Evolutionary conservation across 192 early-diverging fungal species (phyloP).

Genomic region (Coemansia guatemalensis): DNA sequence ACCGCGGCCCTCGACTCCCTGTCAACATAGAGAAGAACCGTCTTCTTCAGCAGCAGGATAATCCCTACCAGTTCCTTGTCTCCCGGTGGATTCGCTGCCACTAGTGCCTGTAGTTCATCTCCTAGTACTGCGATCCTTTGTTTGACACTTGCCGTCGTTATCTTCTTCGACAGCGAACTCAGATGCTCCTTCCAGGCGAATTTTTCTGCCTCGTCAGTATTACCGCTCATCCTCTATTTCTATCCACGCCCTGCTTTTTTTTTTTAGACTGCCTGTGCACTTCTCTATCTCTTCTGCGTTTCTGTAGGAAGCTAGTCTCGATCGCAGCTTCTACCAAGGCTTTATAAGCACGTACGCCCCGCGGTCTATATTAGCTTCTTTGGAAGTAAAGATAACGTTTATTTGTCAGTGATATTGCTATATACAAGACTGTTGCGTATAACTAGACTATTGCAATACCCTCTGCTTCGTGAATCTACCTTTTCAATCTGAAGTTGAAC

Average conservation of each 20-base stretch:
- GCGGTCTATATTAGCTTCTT: neutral
- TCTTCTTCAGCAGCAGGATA: slow-evolving; percentile 57
- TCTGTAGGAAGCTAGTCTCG: slow-evolving; percentile 1
- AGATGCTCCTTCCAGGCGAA: slow-evolving; percentile 61
- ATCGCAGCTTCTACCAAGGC: slow-evolving; percentile 3
- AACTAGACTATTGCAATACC: neutral
- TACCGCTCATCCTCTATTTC: slow-evolving; percentile 19
- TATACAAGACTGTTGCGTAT: neutral
- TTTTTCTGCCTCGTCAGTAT: neutral
- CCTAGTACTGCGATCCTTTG: slow-evolving; percentile 55
- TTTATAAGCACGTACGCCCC: neutral
- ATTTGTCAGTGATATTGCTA: neutral
- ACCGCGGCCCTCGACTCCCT: slow-evolving; percentile 62
- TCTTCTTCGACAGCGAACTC: slow-evolving; percentile 51
- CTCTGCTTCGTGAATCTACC: neutral
- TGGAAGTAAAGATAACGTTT: neutral
- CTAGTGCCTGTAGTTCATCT: slow-evolving; percentile 37
- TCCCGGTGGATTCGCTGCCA: slow-evolving; percentile 29
- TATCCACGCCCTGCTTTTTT: neutral
- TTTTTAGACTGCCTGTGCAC: neutral
- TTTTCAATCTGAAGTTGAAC: neutral
- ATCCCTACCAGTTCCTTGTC: slow-evolving; percentile 42
- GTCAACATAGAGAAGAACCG: slow-evolving; percentile 70
- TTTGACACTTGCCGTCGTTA: slow-evolving; percentile 57
- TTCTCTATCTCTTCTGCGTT: neutral